Conservation (phyloP, 176 grass and related monocot genomes). For the Carex littledalei region DNA sequence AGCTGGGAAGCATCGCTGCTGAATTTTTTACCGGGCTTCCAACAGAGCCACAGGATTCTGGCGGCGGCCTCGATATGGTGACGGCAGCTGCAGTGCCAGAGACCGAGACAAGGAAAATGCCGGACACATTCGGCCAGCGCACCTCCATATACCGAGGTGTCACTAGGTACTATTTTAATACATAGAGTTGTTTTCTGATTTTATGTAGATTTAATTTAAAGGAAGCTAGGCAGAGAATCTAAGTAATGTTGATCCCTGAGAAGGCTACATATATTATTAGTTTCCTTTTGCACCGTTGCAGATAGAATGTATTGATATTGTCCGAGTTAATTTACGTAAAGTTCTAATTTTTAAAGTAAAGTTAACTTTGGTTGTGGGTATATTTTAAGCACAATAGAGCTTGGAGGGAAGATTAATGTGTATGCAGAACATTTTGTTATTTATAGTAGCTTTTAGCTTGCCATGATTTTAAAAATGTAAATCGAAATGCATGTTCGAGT, state of each 20-base stretch:
- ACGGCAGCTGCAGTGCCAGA: constrained; percentile 32
- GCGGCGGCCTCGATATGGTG: constrained; percentile 28
- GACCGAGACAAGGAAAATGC: constrained; percentile 28
- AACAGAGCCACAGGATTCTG: constrained; percentile 17
- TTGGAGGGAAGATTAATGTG: not conserved
- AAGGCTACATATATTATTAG: not conserved
- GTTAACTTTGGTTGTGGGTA: not conserved
- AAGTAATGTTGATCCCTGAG: not conserved
- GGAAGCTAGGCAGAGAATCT: not conserved
- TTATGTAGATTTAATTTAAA: not conserved
- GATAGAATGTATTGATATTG: not conserved
- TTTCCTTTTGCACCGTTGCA: not conserved
- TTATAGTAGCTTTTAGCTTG: not conserved
- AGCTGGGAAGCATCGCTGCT: constrained; percentile 79
- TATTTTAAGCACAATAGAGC: not conserved
- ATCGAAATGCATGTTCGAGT: not conserved
- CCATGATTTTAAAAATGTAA: not conserved
- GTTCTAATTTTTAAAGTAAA: not conserved
- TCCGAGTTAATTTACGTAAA: not conserved
- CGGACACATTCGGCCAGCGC: constrained; percentile 73
- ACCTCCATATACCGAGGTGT: constrained; percentile 94
- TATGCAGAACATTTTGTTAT: not conserved
- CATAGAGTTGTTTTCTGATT: not conserved
- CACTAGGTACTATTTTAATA: constrained; percentile 47
- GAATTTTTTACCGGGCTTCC: constrained; percentile 51